Evolutionary conservation across 352 stramenopile species (phyloP).

Genomic region (Globisporangium lucens): DNA sequence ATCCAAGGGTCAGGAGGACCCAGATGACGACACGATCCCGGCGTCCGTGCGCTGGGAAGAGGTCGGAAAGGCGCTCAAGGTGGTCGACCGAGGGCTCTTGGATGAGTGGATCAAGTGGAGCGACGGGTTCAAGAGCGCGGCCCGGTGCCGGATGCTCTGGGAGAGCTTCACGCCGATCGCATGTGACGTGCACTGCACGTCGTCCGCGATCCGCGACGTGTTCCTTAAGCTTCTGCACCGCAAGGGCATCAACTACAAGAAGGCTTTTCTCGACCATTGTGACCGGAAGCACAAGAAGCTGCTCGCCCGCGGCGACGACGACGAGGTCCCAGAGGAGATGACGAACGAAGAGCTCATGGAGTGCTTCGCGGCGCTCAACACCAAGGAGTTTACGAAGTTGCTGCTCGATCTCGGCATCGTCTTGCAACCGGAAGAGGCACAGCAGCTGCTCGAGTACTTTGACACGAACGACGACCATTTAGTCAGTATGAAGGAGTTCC

Average conservation of each 20-base stretch:
- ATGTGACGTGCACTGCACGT: conserved; percentile 88
- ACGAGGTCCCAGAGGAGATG: conserved; percentile 58
- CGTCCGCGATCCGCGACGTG: conserved; percentile 82
- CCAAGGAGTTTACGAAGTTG: conserved; percentile 53
- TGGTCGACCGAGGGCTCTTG: conserved; percentile 79
- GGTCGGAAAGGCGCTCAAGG: conserved; percentile 87
- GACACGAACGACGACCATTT: conserved; percentile 61
- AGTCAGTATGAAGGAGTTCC: conserved; percentile 78
- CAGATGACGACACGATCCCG: conserved; percentile 28
- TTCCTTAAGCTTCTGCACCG: conserved; percentile 91
- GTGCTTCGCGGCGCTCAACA: conserved; percentile 45
- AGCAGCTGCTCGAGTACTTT: conserved; percentile 87
- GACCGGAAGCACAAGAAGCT: conserved; percentile 53
- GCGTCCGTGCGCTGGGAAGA: conserved; percentile 64
- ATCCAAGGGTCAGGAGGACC: background rate
- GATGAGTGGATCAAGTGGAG: conserved; percentile 85
- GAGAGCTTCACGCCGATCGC: conserved; percentile 80
- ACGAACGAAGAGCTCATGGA: conserved; percentile 61
- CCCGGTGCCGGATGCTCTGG: conserved; percentile 75
- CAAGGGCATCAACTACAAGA: conserved; percentile 83
- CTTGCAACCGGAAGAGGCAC: conserved; percentile 74
- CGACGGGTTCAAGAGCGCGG: conserved; percentile 46
- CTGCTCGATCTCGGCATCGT: conserved; percentile 73
- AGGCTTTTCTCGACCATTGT: conserved; percentile 72
- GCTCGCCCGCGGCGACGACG: conserved; percentile 48